Percentiles rank a stretch among this genome's conserved stretches.
These are phyloP conservation scores for Fusarium sp. DNA, from an alignment of 2,329 filamentous ascomycete genomes.

Conservation along the genomic window DNA sequence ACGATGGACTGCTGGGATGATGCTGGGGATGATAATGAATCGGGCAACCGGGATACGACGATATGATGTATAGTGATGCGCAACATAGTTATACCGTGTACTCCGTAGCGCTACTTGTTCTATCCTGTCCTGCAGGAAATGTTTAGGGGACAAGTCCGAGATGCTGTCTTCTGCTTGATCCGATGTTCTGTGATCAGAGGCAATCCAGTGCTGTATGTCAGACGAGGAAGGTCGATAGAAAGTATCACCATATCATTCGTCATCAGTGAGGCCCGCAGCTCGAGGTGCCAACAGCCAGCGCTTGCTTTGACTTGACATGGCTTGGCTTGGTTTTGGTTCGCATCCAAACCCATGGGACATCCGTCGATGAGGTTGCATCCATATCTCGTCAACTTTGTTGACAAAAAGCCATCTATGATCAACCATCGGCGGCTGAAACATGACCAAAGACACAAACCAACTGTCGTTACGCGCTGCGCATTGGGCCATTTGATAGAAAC, in stretches of 20 bases:
- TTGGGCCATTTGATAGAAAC: constrained; percentile 2
- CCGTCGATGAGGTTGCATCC: constrained; percentile 8
- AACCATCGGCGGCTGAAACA: constrained; percentile 18
- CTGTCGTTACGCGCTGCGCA: constrained; percentile 2
- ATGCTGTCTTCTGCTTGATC: not conserved
- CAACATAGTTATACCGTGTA: not conserved
- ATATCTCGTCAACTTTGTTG: constrained; percentile 14
- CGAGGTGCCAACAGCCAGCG: not conserved
- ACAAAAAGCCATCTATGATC: constrained; percentile 22
- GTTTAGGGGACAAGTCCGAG: not conserved
- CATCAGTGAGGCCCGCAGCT: not conserved
- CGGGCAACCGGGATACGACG: constrained; percentile 17
- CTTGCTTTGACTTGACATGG: not conserved
- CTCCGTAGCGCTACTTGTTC: not conserved
- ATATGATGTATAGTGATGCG: constrained; percentile 17
- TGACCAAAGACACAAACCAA: not conserved
- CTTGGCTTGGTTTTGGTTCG: not conserved
- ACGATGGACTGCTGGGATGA: constrained; percentile 35
- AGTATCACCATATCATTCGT: constrained; percentile 34
- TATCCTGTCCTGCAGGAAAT: not conserved
- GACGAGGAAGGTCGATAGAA: constrained; percentile 30
- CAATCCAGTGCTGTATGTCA: not conserved
- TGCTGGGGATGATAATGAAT: constrained; percentile 16
- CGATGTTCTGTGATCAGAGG: not conserved
- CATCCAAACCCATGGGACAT: not conserved